These are phyloP conservation scores for Venturia oleaginea DNA, from an alignment of 2,329 filamentous ascomycete genomes.

Conservation along the genomic window DNA sequence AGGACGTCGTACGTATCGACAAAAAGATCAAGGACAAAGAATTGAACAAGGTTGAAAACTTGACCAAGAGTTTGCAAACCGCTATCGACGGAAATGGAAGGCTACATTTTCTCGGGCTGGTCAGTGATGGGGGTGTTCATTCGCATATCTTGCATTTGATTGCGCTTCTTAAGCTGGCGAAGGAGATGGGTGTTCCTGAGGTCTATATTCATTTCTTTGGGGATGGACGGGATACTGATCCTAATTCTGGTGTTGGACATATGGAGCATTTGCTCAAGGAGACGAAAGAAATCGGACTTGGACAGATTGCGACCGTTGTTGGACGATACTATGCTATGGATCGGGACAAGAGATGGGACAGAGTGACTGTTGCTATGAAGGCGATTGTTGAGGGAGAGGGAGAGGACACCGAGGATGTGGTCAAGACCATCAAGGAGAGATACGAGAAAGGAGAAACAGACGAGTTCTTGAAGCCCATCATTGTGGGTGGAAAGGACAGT, in stretches of 20 bases:
- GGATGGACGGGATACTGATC: constrained; percentile 94
- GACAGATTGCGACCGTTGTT: constrained; percentile 85
- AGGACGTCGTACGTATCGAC: constrained; percentile 92
- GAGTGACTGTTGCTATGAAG: constrained; percentile 82
- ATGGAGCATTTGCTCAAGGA: constrained; percentile 78
- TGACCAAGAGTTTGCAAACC: constrained; percentile 66
- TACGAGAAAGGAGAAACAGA: constrained; percentile 87
- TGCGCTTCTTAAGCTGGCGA: constrained; percentile 78
- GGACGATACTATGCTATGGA: constrained; percentile 99
- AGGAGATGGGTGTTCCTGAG: constrained; percentile 75
- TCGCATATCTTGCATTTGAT: constrained; percentile 91
- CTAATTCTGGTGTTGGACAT: constrained; percentile 83
- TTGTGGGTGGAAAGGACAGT: constrained; percentile 76
- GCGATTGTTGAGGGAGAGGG: constrained; percentile 80
- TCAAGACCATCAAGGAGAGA: constrained; percentile 76
- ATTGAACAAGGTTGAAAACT: constrained; percentile 64
- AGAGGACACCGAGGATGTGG: constrained; percentile 73
- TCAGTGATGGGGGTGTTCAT: constrained; percentile 96
- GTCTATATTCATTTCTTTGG: constrained; percentile 99
- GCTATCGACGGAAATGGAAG: constrained; percentile 85
- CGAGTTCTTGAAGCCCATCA: constrained; percentile 97
- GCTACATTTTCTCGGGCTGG: constrained; percentile 82
- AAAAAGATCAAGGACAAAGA: constrained; percentile 80
- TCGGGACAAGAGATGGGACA: constrained; percentile 98
- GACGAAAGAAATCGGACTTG: constrained; percentile 73